phyloP scores from a whole-genome alignment of 2,329 filamentous ascomycete genomes.

The Microdochium bolleyi region DNA sequence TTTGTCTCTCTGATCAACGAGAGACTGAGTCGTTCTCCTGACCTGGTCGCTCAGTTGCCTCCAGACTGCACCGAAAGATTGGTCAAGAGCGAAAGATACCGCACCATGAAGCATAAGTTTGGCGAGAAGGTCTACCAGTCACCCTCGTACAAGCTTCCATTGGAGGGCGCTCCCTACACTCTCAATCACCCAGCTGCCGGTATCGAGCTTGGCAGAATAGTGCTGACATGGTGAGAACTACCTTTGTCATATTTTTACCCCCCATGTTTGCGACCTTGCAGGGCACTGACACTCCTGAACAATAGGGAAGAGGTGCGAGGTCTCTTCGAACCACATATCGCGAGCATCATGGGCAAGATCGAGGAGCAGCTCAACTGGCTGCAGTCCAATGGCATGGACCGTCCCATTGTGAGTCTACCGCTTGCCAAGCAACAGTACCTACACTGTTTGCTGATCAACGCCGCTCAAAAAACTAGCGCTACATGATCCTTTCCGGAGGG shows the following conservation, averaged over 20 bases:
- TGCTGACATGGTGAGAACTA: conserved; percentile 27
- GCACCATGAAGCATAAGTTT: conserved; percentile 29
- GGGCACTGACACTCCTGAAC: conserved; percentile 2
- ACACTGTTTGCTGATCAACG: conserved; percentile 3
- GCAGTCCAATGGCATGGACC: conserved; percentile 15
- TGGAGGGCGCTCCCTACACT: conserved; percentile 33
- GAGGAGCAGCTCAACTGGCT: conserved; percentile 31
- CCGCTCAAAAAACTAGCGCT: conserved; percentile 18
- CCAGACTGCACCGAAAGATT: conserved; percentile 26
- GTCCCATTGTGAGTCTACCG: conserved; percentile 24
- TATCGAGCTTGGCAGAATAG: conserved; percentile 30
- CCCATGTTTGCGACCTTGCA: background rate
- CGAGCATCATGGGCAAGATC: conserved; percentile 28
- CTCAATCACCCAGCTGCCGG: conserved; percentile 26
- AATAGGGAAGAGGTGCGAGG: conserved; percentile 31
- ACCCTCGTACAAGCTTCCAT: conserved; percentile 28
- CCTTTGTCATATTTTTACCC: too few relatives aligned
- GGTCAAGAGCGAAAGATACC: conserved; percentile 28
- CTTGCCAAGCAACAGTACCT: background rate
- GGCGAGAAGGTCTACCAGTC: conserved; percentile 33
- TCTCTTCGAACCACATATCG: conserved; percentile 32
- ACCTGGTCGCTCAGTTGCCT: conserved; percentile 24
- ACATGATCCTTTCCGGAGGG: conserved; percentile 35
- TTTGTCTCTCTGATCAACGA: conserved; percentile 29
- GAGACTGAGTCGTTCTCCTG: conserved; percentile 25